Percentiles rank a stretch among this genome's conserved stretches.
Evolutionary conservation across 176 grass and related monocot species (phyloP).

Genomic region (Thalia dealbata): DNA sequence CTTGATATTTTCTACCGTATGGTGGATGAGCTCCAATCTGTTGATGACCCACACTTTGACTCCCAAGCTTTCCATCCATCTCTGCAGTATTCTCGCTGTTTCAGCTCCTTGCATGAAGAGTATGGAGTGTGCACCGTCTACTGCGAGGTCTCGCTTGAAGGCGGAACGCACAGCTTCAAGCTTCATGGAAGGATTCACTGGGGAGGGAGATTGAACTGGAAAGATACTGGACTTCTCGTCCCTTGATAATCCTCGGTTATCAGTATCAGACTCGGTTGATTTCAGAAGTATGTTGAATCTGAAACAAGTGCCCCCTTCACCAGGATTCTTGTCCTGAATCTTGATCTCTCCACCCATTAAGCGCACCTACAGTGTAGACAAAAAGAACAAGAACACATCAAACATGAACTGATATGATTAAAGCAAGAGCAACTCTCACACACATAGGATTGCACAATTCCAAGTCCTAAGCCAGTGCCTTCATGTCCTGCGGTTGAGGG

Average conservation of each 20-base stretch:
- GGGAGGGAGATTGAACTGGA: neutral
- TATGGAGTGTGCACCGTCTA: slow-evolving; percentile 37
- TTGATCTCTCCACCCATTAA: slow-evolving; percentile 82
- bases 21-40: slow-evolving; percentile 23
- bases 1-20: slow-evolving; percentile 33
- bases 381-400: neutral
- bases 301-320: slow-evolving; percentile 59
- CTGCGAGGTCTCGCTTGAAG: neutral
- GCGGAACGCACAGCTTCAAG: neutral
- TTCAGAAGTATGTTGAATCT: slow-evolving; percentile 64
- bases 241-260: neutral
- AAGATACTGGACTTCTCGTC: neutral
- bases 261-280: slow-evolving; percentile 8
- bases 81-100: slow-evolving; percentile 48
- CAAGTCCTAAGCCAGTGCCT: slow-evolving; percentile 71
- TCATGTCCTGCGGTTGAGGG: slow-evolving; percentile 21
- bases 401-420: neutral
- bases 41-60: slow-evolving; percentile 44
- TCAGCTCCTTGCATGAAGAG: slow-evolving; percentile 52
- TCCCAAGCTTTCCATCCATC: slow-evolving; percentile 60
- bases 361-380: slow-evolving; percentile 51
- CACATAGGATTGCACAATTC: slow-evolving; percentile 89
- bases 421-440: neutral
- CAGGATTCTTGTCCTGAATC: slow-evolving; percentile 51
- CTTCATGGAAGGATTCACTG: neutral